Conservation (phyloP, 2,329 filamentous ascomycete genomes). For the Zasmidium cellare region DNA sequence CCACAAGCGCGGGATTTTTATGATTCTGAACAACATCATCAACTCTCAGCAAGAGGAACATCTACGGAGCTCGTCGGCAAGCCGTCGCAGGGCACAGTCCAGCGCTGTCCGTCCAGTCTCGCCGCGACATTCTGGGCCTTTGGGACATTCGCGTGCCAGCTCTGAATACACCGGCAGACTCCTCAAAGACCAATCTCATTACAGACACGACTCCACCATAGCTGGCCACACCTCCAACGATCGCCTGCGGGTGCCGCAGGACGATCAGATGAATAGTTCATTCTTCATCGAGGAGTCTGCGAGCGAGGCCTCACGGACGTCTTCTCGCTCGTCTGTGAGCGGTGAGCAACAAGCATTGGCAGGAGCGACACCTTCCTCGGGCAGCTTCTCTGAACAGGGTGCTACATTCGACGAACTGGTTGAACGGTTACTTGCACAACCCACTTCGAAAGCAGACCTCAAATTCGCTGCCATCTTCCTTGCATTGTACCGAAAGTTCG, state of each 20-base stretch:
- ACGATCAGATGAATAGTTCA: constrained; percentile 52
- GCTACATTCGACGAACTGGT: constrained; percentile 61
- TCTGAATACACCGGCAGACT: constrained; percentile 44
- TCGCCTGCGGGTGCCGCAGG: constrained; percentile 37
- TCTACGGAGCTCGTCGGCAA: constrained; percentile 28
- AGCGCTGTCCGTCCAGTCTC: constrained; percentile 44
- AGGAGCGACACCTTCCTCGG: constrained; percentile 18
- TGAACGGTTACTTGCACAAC: constrained; percentile 79
- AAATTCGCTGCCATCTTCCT: constrained; percentile 90
- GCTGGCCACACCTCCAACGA: constrained; percentile 27
- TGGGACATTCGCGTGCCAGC: constrained; percentile 48
- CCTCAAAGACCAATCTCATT: constrained; percentile 29
- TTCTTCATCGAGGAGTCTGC: constrained; percentile 72
- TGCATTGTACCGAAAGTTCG: constrained; percentile 91
- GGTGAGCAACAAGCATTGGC: constrained; percentile 51
- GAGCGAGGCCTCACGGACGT: constrained; percentile 56
- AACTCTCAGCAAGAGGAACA: constrained; percentile 36
- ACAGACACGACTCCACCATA: constrained; percentile 35
- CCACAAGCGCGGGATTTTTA: constrained; percentile 72
- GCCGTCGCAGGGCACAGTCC: constrained; percentile 46
- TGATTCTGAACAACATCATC: constrained; percentile 72
- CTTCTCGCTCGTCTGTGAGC: constrained; percentile 67
- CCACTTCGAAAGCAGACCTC: constrained; percentile 80
- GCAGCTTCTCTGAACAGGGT: constrained; percentile 53
- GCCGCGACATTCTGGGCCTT: constrained; percentile 37